A percentile compares a stretch with the other conserved stretches of the same genome.
Evolutionary conservation across 352 stramenopile genomes (phyloP).

Genomic region (Elongisporangium prolatum): DNA sequence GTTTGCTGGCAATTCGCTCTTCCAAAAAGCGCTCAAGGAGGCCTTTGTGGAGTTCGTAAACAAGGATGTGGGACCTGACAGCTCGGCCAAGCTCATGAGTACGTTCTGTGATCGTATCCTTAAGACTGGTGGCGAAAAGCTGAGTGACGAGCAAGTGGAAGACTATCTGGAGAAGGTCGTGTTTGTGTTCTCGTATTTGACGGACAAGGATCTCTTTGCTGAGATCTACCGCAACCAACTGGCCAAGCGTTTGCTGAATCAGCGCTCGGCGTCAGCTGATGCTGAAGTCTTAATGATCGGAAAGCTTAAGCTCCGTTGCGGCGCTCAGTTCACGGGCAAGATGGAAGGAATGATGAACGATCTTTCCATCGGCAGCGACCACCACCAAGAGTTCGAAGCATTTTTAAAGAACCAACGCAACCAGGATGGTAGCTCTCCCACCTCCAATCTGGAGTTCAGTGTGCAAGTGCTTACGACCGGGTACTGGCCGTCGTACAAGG

Average conservation of each 20-base stretch:
- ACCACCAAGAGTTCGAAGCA: conserved; percentile 95
- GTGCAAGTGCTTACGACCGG: conserved; percentile 98
- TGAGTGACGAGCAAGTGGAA: conserved; percentile 97
- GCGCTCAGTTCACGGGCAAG: conserved; percentile 98
- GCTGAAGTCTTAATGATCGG: conserved; percentile 99
- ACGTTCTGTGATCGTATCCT: conserved; percentile 99
- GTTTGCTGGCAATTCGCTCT: conserved; percentile 96
- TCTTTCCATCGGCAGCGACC: conserved; percentile 95
- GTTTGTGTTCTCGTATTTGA: conserved; percentile 99
- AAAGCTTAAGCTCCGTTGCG: conserved; percentile 98
- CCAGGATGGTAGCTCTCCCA: conserved; percentile 19
- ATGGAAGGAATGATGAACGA: conserved; percentile 99
- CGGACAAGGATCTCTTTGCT: conserved; percentile 99
- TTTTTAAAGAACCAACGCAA: conserved; percentile 88
- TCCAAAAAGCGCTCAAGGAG: conserved; percentile 99
- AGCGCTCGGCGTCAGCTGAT: conserved; percentile 97
- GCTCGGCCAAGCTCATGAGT: conserved; percentile 98
- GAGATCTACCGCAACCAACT: conserved; percentile 99
- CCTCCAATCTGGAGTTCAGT: conserved; percentile 90
- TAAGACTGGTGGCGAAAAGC: conserved; percentile 97
- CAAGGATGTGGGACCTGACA: conserved; percentile 96
- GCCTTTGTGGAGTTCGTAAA: conserved; percentile 99
- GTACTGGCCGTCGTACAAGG: conserved; percentile 98
- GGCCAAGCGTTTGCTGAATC: conserved; percentile 97
- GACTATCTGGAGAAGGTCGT: conserved; percentile 97